These are phyloP conservation scores for Funneliformis caledonium DNA, from an alignment of 371 early-diverging fungal genomes.

Conservation along the genomic window DNA sequence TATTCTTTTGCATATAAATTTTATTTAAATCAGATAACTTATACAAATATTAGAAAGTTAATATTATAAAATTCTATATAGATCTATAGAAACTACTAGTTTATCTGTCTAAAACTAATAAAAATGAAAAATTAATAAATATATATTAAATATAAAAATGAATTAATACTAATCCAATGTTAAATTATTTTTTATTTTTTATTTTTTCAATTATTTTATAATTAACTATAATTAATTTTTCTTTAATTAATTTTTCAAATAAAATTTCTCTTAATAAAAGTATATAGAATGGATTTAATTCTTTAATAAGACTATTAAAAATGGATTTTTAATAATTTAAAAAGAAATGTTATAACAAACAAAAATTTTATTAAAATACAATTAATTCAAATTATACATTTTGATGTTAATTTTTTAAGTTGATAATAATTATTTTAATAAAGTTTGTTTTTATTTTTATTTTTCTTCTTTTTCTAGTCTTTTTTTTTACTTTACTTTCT, in stretches of 20 bases:
- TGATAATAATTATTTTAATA: not conserved
- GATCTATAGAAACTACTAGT: not conserved
- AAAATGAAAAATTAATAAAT: too few species aligned
- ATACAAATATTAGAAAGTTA: not conserved
- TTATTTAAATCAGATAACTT: too few species aligned
- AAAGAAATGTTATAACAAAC: not conserved
- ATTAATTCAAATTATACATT: not conserved
- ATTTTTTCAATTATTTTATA: too few species aligned
- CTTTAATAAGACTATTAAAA: not conserved
- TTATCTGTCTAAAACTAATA: not conserved
- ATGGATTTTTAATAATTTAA: not conserved
- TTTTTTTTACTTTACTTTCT: too few species aligned
- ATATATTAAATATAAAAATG: too few species aligned
- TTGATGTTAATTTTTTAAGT: not conserved
- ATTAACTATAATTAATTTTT: too few species aligned
- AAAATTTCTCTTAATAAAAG: too few species aligned
- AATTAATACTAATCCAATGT: too few species aligned
- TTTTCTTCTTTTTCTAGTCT: too few species aligned
- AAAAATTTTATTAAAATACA: too few species aligned
- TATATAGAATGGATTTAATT: not conserved
- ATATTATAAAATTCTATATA: not conserved
- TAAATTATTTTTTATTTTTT: too few species aligned
- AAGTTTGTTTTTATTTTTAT: not conserved
- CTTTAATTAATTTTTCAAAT: too few species aligned
- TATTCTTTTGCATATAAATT: not conserved